Conservation (phyloP, 2,329 filamentous ascomycete species). For the Colletotrichum camelliae region DNA sequence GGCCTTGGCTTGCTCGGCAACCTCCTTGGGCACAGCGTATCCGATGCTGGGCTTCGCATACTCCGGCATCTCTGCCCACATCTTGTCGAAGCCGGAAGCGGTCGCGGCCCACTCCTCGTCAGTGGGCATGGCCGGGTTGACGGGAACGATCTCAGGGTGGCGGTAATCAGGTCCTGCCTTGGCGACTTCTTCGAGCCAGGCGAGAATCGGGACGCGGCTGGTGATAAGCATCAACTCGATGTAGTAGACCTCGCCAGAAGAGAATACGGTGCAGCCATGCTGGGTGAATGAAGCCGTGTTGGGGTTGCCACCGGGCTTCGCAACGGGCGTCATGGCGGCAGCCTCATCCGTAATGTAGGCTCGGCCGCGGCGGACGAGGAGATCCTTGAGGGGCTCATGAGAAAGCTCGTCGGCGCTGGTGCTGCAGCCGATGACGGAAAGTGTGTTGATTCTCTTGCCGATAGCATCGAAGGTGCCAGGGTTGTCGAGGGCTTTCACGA, state of each 20-base stretch:
- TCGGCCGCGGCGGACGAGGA: conserved; percentile 62
- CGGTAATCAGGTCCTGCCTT: conserved; percentile 35
- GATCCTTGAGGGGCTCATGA: conserved; percentile 51
- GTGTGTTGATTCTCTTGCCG: conserved; percentile 47
- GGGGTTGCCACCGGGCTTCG: conserved; percentile 47
- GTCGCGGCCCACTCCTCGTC: conserved; percentile 12
- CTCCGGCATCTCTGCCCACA: conserved; percentile 35
- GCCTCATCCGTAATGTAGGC: conserved; percentile 63
- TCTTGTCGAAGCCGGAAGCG: conserved; percentile 26
- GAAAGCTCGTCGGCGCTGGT: conserved; percentile 42
- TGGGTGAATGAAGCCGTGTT: conserved; percentile 41
- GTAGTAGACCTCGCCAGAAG: conserved; percentile 65
- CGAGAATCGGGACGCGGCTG: conserved; percentile 58
- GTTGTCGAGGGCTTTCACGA: conserved; percentile 63
- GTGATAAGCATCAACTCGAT: conserved; percentile 67
- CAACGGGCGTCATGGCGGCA: conserved; percentile 57
- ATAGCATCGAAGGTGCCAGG: conserved; percentile 55
- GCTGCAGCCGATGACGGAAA: conserved; percentile 56
- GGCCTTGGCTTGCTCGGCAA: background rate
- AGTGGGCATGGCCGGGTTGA: conserved; percentile 18
- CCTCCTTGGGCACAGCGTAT: background rate
- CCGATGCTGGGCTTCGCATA: conserved; percentile 32
- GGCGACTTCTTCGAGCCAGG: conserved; percentile 66
- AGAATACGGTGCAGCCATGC: conserved; percentile 71
- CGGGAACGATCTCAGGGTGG: conserved; percentile 44